A percentile compares a stretch with the other conserved stretches of the same genome.
Conservation (phyloP, 2,329 filamentous ascomycete genomes). For the Colletotrichum viniferum region DNA sequence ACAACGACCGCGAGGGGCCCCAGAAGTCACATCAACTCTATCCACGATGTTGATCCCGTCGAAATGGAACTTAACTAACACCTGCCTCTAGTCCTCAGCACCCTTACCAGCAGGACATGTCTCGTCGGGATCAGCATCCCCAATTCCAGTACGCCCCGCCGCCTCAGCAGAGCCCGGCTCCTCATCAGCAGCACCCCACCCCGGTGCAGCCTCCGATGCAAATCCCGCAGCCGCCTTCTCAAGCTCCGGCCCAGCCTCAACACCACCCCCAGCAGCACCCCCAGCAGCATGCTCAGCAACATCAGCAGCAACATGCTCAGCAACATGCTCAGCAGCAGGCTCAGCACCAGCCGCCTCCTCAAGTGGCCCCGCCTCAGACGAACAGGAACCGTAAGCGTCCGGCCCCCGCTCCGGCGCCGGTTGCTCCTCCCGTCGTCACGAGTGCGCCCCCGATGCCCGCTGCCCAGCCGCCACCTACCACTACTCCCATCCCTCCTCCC, state of each 20-base stretch:
- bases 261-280: conserved; percentile 32
- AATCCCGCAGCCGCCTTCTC: conserved; percentile 42
- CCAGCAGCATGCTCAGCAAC: conserved; percentile 18
- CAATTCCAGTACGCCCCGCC: conserved; percentile 45
- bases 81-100: conserved; percentile 43
- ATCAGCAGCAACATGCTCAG: neutral
- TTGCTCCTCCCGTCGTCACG: conserved; percentile 35
- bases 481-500: conserved; percentile 34
- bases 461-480: conserved; percentile 39
- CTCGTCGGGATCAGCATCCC: conserved; percentile 47
- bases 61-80: conserved; percentile 16
- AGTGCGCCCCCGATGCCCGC: conserved; percentile 23
- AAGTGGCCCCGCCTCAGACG: conserved; percentile 36
- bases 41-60: neutral
- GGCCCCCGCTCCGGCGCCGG: conserved; percentile 41
- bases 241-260: conserved; percentile 35
- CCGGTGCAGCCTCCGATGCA: conserved; percentile 48
- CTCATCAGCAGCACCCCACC: conserved; percentile 40
- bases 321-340: neutral
- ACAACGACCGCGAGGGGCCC: neutral
- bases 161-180: conserved; percentile 42
- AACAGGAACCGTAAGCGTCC: conserved; percentile 27
- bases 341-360: conserved; percentile 31
- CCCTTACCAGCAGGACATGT: conserved; percentile 58
- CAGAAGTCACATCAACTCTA: neutral